Evolutionary conservation across 495 filamentous ascomycete species (phyloP).

Genomic region (Trichocladium antarcticum): DNA sequence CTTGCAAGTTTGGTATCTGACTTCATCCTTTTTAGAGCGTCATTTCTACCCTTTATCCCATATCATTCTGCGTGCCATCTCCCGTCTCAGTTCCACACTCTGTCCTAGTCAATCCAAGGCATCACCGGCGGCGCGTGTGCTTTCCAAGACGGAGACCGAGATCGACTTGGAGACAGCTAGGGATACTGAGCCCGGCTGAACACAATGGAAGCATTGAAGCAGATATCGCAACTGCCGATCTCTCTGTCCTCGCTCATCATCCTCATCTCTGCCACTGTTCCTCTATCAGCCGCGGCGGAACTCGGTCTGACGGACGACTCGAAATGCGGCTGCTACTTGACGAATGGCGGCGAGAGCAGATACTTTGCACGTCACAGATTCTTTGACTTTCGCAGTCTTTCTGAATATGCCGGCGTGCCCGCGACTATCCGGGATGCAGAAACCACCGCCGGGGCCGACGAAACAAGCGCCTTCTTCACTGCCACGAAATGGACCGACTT

Average conservation of each 20-base stretch:
- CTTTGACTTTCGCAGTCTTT: slow-evolving; percentile 53
- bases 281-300: slow-evolving; percentile 9
- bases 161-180: too few relatives aligned
- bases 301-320: slow-evolving; percentile 21
- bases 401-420: slow-evolving; percentile 30
- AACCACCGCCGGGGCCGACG: slow-evolving; percentile 22
- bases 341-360: slow-evolving; percentile 35
- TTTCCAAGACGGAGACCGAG: too few relatives aligned
- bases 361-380: slow-evolving; percentile 57
- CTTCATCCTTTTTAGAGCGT: too few relatives aligned
- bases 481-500: slow-evolving; percentile 33
- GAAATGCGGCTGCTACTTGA: slow-evolving; percentile 39
- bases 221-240: slow-evolving; percentile 4
- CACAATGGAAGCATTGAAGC: slow-evolving; percentile 2
- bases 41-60: too few relatives aligned
- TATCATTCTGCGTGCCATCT: too few relatives aligned
- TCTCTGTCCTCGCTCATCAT: slow-evolving; percentile 15
- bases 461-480: slow-evolving; percentile 34
- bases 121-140: too few relatives aligned
- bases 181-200: too few relatives aligned
- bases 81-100: too few relatives aligned
- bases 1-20: not conserved
- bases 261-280: slow-evolving; percentile 12
- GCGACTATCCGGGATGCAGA: slow-evolving; percentile 21
- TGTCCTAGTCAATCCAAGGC: too few relatives aligned